These are phyloP conservation scores for Sisymbrium altissimum DNA, from an alignment of 345 rosid species.

Conservation along the genomic window DNA sequence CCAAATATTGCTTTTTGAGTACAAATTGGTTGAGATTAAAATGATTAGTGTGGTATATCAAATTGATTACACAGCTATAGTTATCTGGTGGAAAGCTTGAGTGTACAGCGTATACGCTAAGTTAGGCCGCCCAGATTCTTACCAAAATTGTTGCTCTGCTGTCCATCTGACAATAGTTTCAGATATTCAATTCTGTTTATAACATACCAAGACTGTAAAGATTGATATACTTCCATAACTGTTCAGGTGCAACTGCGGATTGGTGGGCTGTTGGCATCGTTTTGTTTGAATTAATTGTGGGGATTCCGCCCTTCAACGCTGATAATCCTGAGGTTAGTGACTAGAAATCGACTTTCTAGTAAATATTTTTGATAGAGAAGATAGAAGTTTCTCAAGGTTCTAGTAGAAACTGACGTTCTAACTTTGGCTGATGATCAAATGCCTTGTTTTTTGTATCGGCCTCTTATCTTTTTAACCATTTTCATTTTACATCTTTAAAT, in stretches of 20 bases:
- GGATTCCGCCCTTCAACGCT: conserved; percentile 88
- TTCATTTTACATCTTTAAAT: not conserved
- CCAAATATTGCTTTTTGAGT: not conserved
- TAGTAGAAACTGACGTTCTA: not conserved
- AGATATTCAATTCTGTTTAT: conserved; percentile 11
- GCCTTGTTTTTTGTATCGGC: no score
- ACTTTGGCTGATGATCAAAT: not conserved
- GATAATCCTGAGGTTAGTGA: conserved; percentile 38
- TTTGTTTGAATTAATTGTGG: conserved; percentile 79
- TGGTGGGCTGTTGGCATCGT: conserved; percentile 99
- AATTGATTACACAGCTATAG: not conserved
- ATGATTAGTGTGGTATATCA: not conserved
- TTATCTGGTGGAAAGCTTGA: not conserved
- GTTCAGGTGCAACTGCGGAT: conserved; percentile 84
- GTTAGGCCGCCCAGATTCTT: not conserved
- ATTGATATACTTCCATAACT: not conserved
- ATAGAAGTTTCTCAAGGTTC: conserved; percentile 9
- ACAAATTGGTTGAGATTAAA: no score
- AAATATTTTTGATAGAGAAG: not conserved
- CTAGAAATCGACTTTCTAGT: not conserved
- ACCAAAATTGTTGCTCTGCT: not conserved
- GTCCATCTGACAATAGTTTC: not conserved
- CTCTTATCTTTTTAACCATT: no score
- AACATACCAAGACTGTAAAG: not conserved
- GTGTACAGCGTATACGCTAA: not conserved